A percentile compares a stretch with the other conserved stretches of the same genome.
phyloP scores from a whole-genome alignment of 1,139 yeast genomes.

The Pichia sp. region DNA sequence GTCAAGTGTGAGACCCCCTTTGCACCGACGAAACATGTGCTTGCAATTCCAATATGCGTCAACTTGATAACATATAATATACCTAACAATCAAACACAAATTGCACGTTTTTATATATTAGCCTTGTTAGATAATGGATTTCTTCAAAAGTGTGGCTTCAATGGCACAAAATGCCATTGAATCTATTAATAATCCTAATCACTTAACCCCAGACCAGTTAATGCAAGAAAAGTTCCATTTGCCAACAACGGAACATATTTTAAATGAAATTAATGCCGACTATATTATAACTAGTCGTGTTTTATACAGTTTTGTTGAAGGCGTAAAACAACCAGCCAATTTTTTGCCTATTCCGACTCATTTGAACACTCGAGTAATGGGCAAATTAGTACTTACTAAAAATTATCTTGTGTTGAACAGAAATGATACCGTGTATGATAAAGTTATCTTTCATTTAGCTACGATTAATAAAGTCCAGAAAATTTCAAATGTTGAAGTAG shows the following conservation, averaged over 20 bases:
- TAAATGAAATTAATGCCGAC: slow-evolving; percentile 54
- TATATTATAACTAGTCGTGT: slow-evolving; percentile 14
- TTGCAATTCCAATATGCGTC: too few species aligned
- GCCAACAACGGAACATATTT: slow-evolving; percentile 63
- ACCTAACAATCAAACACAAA: too few species aligned
- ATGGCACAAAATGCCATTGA: slow-evolving; percentile 31
- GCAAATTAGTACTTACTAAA: slow-evolving; percentile 64
- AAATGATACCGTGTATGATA: slow-evolving; percentile 57
- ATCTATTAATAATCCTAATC: slow-evolving; percentile 28
- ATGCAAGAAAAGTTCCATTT: slow-evolving; percentile 61
- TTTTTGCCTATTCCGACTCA: slow-evolving; percentile 26
- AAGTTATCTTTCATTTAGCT: slow-evolving; percentile 66
- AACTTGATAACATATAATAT: too few species aligned
- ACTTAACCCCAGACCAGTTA: slow-evolving; percentile 57
- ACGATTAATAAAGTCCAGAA: slow-evolving; percentile 83
- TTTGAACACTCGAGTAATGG: slow-evolving; percentile 34
- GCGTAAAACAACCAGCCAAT: slow-evolving; percentile 4
- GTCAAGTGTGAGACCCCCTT: too few species aligned
- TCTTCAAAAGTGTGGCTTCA: slow-evolving; percentile 37
- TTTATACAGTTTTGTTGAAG: slow-evolving; percentile 13
- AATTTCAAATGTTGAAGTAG: slow-evolving; percentile 70
- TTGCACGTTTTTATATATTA: background rate
- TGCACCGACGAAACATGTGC: too few species aligned
- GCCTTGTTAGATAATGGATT: slow-evolving; percentile 31
- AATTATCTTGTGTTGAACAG: slow-evolving; percentile 73